Evolutionary conservation across 139 green algal species (phyloP).

Genomic region (Picochlorum sp.): DNA sequence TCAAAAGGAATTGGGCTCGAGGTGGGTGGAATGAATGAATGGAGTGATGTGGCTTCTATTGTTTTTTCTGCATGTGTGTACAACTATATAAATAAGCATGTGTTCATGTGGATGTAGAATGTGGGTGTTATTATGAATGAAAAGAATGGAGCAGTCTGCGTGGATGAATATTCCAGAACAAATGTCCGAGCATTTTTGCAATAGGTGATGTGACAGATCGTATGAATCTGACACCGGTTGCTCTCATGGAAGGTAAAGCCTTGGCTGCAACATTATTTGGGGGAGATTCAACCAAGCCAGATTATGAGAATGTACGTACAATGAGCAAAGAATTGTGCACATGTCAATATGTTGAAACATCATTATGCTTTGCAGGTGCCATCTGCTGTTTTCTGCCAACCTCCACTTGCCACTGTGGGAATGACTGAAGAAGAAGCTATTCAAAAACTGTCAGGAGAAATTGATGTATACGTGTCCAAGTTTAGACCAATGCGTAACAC

Average conservation of each 20-base stretch:
- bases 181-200: slow-evolving; percentile 73
- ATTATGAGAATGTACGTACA: slow-evolving; percentile 56
- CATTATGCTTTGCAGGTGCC: slow-evolving; percentile 2
- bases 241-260: slow-evolving; percentile 94
- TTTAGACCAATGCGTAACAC: slow-evolving; percentile 93
- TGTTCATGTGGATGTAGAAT: slow-evolving; percentile 8
- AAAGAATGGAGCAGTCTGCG: slow-evolving; percentile 54
- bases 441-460: slow-evolving; percentile 8
- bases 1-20: slow-evolving; percentile 61
- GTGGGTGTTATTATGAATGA: slow-evolving; percentile 53
- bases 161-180: slow-evolving; percentile 82
- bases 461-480: slow-evolving; percentile 79
- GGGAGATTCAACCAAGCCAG: slow-evolving; percentile 57
- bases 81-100: not conserved
- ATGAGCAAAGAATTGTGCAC: slow-evolving; percentile 2
- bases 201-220: slow-evolving; percentile 92
- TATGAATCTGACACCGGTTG: slow-evolving; percentile 70
- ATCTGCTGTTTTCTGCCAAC: slow-evolving; percentile 80
- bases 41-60: not conserved
- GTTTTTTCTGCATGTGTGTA: not conserved
- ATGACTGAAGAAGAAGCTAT: slow-evolving; percentile 81
- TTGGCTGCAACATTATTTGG: slow-evolving; percentile 77
- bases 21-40: not conserved
- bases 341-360: slow-evolving; percentile 4
- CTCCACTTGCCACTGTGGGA: slow-evolving; percentile 81